Conservation (phyloP, 2,329 filamentous ascomycete species). For the Sarocladium strictum region DNA sequence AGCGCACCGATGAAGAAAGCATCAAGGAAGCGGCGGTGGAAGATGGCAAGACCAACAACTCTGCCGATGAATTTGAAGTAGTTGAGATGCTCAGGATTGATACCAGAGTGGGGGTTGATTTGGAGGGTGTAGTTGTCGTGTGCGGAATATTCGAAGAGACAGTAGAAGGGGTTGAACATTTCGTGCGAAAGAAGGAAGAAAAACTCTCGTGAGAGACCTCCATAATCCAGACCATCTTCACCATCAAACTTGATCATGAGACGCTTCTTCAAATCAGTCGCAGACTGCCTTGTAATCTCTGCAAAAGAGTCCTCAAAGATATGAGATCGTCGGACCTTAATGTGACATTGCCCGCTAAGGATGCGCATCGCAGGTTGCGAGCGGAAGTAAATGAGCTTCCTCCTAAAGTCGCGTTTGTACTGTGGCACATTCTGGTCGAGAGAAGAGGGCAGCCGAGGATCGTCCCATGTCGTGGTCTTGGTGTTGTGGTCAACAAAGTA, state of each 20-base stretch:
- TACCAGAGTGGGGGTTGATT: slow-evolving; percentile 98
- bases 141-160: slow-evolving; percentile 97
- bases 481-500: slow-evolving; percentile 99
- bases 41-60: slow-evolving; percentile 93
- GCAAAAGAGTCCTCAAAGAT: slow-evolving; percentile 99
- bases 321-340: slow-evolving; percentile 92
- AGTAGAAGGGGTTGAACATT: slow-evolving; percentile 99
- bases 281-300: slow-evolving; percentile 94
- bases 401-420: slow-evolving; percentile 97
- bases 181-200: slow-evolving; percentile 99
- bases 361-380: slow-evolving; percentile 96
- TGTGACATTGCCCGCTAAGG: slow-evolving; percentile 91
- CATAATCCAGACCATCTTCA: slow-evolving; percentile 96
- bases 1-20: slow-evolving; percentile 98
- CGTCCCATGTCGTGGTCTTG: slow-evolving; percentile 99
- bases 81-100: slow-evolving; percentile 98
- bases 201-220: slow-evolving; percentile 95
- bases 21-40: slow-evolving; percentile 94
- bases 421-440: slow-evolving; percentile 97
- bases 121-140: slow-evolving; percentile 99
- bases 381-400: slow-evolving; percentile 98
- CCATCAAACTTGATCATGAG: slow-evolving; percentile 99
- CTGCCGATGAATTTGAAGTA: slow-evolving; percentile 99
- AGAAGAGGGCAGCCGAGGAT: slow-evolving; percentile 89
- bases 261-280: slow-evolving; percentile 93